phyloP scores from a whole-genome alignment of 2,329 filamentous ascomycete genomes.

The Cercospora zeina region DNA sequence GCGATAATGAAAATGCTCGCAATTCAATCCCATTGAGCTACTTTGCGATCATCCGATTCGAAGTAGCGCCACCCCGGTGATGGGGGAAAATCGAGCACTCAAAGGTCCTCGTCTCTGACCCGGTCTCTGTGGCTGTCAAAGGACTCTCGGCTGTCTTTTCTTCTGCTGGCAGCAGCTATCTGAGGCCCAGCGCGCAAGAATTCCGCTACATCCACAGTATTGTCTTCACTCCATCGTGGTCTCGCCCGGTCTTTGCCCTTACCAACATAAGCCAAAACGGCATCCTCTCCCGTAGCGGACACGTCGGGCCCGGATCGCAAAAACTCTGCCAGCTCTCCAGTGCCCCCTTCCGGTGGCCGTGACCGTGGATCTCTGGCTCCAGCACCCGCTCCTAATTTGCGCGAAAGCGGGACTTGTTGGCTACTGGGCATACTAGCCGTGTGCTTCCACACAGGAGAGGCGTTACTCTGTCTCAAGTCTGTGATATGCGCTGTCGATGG shows the following conservation, averaged over 20 bases:
- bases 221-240: constrained; percentile 5
- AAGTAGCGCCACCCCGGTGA: background rate
- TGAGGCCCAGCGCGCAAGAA: constrained; percentile 7
- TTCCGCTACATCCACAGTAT: constrained; percentile 1
- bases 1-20: background rate
- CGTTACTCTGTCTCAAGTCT: background rate
- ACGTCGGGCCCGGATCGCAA: constrained; percentile 3
- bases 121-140: too few relatives aligned
- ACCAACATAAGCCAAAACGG: background rate
- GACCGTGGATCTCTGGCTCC: constrained; percentile 6
- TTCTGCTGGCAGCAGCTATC: background rate
- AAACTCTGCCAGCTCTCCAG: constrained; percentile 9
- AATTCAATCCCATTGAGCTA: background rate
- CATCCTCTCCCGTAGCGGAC: background rate
- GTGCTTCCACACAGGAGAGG: constrained; percentile 15
- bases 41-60: background rate
- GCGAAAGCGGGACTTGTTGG: background rate
- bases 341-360: background rate
- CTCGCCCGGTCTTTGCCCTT: background rate
- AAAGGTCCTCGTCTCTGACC: background rate
- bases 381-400: background rate
- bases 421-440: background rate
- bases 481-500: constrained; percentile 7
- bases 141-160: background rate
- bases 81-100: background rate